Conservation (phyloP, 768 basidiomycete species). For the Termitomyces sp. region DNA sequence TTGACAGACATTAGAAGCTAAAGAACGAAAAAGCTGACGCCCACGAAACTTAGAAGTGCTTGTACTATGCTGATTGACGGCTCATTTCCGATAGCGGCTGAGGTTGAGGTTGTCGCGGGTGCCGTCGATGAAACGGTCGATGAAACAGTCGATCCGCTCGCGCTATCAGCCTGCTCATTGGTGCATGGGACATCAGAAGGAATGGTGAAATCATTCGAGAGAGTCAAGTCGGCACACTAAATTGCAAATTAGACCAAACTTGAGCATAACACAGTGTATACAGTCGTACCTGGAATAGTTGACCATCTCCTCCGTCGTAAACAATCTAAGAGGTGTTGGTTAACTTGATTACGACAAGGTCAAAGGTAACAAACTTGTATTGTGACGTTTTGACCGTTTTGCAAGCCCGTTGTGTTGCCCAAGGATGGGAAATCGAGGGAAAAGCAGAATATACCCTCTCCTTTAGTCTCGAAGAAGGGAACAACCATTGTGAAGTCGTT, state of each 20-base stretch:
- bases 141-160: slow-evolving; percentile 13
- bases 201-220: slow-evolving; percentile 48
- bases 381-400: slow-evolving; percentile 68
- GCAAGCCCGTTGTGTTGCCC: slow-evolving; percentile 43
- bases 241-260: not conserved
- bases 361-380: slow-evolving; percentile 39
- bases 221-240: slow-evolving; percentile 77
- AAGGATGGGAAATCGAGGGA: slow-evolving; percentile 51
- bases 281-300: slow-evolving; percentile 57
- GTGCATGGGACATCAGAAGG: slow-evolving; percentile 37
- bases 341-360: not conserved
- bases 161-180: slow-evolving; percentile 22
- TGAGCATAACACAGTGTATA: slow-evolving; percentile 1
- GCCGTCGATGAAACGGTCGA: slow-evolving; percentile 12
- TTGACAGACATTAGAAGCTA: not conserved
- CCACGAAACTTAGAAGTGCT: not conserved
- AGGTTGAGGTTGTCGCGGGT: not conserved
- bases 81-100: not conserved
- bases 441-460: slow-evolving; percentile 64
- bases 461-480: slow-evolving; percentile 43
- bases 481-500: slow-evolving; percentile 52
- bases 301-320: slow-evolving; percentile 67
- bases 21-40: not conserved
- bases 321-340: slow-evolving; percentile 31
- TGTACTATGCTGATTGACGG: not conserved